Conservation (phyloP, 306 rosid genomes). For the Vicia sativa region DNA sequence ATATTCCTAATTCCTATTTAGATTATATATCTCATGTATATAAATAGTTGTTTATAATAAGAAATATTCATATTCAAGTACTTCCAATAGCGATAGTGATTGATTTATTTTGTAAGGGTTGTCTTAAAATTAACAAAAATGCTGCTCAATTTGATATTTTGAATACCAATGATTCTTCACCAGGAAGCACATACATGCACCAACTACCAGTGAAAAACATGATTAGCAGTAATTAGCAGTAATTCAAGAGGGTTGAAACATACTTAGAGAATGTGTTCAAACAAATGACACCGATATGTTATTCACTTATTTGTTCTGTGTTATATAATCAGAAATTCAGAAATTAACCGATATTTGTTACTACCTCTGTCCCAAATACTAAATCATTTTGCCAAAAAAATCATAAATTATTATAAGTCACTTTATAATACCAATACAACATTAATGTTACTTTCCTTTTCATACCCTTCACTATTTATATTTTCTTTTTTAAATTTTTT, state of each 20-base stretch:
- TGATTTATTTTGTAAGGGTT: conserved; percentile 21
- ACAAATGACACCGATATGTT: neutral
- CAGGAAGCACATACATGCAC: conserved; percentile 6
- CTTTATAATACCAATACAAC: no score
- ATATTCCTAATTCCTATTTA: no score
- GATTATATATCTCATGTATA: no score
- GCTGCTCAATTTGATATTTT: neutral
- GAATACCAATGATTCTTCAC: neutral
- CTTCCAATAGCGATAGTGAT: neutral
- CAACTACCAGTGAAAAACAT: conserved; percentile 3
- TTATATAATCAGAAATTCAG: neutral
- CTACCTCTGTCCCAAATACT: no score
- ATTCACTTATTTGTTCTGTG: neutral
- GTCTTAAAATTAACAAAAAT: conserved; percentile 12
- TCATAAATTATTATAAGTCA: no score
- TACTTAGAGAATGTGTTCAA: neutral
- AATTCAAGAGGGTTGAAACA: conserved; percentile 17
- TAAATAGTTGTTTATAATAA: no score
- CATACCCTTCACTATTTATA: no score
- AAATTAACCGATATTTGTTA: no score
- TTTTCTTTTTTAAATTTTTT: no score
- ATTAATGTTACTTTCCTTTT: no score
- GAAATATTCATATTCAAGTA: no score
- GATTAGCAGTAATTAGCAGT: neutral
- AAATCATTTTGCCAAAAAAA: no score